Percentiles rank a stretch among this genome's conserved stretches.
phyloP scores from a whole-genome alignment of 345 rosid genomes.

The Camelina sativa region DNA sequence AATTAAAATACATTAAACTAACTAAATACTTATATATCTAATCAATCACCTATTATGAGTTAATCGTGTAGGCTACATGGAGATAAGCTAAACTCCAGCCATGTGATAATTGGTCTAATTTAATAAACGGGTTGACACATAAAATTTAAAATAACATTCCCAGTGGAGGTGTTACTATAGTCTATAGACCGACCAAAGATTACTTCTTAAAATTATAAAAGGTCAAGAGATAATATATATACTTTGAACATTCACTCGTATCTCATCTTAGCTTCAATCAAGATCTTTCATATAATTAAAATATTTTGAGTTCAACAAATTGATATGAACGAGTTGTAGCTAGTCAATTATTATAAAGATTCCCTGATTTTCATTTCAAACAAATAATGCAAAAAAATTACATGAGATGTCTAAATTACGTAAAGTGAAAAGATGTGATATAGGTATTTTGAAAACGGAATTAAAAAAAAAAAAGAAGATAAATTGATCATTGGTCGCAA shows the following conservation, averaged over 20 bases:
- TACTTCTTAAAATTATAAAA: neutral
- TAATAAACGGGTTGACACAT: conserved; percentile 34
- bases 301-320: neutral
- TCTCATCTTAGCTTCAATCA: neutral
- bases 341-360: neutral
- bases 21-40: neutral
- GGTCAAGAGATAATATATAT: conserved; percentile 22
- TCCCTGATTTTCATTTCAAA: neutral
- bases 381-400: neutral
- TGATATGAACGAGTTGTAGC: neutral
- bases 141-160: neutral
- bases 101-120: conserved; percentile 37
- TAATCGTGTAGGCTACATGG: conserved; percentile 45
- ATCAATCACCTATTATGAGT: conserved; percentile 21
- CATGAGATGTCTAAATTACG: neutral
- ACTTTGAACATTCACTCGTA: conserved; percentile 35
- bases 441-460: conserved; percentile 8
- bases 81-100: conserved; percentile 35
- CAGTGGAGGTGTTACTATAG: neutral
- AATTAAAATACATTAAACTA: neutral
- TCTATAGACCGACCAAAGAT: conserved; percentile 33
- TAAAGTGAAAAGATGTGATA: neutral
- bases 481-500: neutral
- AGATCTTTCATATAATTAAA: conserved; percentile 8
- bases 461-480: neutral